Evolutionary conservation across 345 rosid species (phyloP).

Genomic region (Populus alba): DNA sequence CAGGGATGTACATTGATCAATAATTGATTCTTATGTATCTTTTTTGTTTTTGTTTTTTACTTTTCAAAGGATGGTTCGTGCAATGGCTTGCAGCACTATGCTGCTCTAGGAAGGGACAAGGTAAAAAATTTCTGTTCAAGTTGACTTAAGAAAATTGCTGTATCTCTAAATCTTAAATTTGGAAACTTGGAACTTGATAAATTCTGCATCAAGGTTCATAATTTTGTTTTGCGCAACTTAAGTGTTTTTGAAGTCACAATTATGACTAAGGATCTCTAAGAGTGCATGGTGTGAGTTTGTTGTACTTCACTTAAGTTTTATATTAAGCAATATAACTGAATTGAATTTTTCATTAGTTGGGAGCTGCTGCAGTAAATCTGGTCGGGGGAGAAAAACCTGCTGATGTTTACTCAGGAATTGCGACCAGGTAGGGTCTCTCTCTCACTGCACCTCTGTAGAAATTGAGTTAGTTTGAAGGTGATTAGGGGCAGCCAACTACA

Average conservation of each 20-base stretch:
- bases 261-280: not conserved
- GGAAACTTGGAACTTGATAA: not conserved
- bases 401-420: conserved; percentile 93
- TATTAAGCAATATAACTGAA: not conserved
- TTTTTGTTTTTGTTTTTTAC: conserved; percentile 22
- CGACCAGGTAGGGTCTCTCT: conserved; percentile 55
- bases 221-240: not conserved
- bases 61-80: conserved; percentile 94
- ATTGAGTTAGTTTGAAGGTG: not conserved
- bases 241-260: conserved; percentile 4
- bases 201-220: not conserved
- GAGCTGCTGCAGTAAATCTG: conserved; percentile 97
- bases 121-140: conserved; percentile 37
- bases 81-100: conserved; percentile 98
- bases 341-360: conserved; percentile 52
- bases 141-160: not conserved
- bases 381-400: conserved; percentile 88
- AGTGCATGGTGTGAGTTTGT: not conserved
- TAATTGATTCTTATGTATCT: not conserved
- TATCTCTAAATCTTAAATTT: not conserved
- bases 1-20: not conserved
- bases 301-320: not conserved
- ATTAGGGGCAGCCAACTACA: not conserved
- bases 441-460: not conserved
- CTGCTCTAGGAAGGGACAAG: conserved; percentile 98